phyloP scores from a whole-genome alignment of 352 stramenopile species.

The Globisporangium rhizosaccharum region DNA sequence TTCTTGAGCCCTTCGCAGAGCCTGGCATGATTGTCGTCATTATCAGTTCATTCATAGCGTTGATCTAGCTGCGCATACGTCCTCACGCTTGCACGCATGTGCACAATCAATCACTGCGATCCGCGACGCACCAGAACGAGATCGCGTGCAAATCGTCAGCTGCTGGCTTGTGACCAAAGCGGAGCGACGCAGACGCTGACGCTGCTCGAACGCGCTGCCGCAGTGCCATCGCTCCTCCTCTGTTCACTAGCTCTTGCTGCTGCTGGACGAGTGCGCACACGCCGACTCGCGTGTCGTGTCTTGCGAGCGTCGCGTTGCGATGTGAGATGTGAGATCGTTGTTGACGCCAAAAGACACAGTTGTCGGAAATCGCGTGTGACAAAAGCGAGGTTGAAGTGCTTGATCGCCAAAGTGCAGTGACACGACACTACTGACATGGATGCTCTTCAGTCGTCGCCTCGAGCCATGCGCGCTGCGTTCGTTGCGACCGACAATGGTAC shows the following conservation, averaged over 20 bases:
- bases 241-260: neutral
- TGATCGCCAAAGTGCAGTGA: too few relatives aligned
- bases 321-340: too few relatives aligned
- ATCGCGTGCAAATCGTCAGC: slow-evolving; percentile 36
- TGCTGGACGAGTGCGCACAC: neutral
- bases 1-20: slow-evolving; percentile 72
- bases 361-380: too few relatives aligned
- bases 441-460: neutral
- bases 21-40: slow-evolving; percentile 19
- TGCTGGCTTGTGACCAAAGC: slow-evolving; percentile 43
- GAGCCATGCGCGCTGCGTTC: neutral
- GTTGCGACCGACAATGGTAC: too few relatives aligned
- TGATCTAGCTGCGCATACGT: neutral
- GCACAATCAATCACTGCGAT: neutral
- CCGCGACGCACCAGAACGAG: slow-evolving; percentile 47
- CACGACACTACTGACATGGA: too few relatives aligned
- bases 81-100: neutral
- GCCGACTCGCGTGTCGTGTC: too few relatives aligned
- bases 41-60: neutral
- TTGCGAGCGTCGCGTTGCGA: too few relatives aligned
- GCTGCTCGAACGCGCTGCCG: slow-evolving; percentile 41
- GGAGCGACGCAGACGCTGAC: slow-evolving; percentile 39
- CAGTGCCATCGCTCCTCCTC: slow-evolving; percentile 20
- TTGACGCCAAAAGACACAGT: too few relatives aligned
- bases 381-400: too few relatives aligned